Evolutionary conservation across 2,329 filamentous ascomycete genomes (phyloP), one percentile per base, ranked within the genome.

Genomic region (Beauveria varroae): DNA sequence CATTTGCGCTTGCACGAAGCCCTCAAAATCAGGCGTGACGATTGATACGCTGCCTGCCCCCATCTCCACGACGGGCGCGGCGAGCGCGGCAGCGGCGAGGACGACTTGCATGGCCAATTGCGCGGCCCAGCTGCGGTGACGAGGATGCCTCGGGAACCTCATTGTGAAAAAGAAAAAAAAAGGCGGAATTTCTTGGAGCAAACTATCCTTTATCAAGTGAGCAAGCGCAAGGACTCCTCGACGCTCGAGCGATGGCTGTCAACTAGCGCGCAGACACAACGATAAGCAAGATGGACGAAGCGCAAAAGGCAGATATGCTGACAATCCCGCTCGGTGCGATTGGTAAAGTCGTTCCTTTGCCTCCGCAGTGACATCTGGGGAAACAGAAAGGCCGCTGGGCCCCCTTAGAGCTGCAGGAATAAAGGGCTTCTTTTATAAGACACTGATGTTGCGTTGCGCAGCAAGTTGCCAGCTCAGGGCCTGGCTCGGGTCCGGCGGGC

Each of bases 1-100:
- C 61, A 77, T 69, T 2, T 71, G 64, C 5, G 68, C 65, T 22
- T 70, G 62, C 5, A 75, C 67, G 54, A 63, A 67, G 28, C 60
- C 49, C 51, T 67, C 64, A 59, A 67, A 67, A 5, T 44, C 59
- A 47, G 61, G 50, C 18, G 61, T 52, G 8, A 63, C 49, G n/a
- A 65, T 52, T 9, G 61, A 34, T 43, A 64, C 47, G 14, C 49
- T 57, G 41, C 59, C 61, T 37, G 58, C 20, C 0, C 44, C 52
- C 1, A 20, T 26, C 43, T 56, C 59, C 10, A 56, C 30, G 30
- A 50, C 43, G 3, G 59, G 51, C 44, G 52, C 34, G 1, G 52
- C 59, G 14, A 50, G 51, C 28, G 52, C 49, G 14, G 50, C 52
- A 26, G 44, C 51, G 41, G 43, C 51, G 18, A 61, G 51, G 5